These are phyloP conservation scores for Globisporangium recalcitrans DNA, from an alignment of 352 stramenopile genomes.

Conservation along the genomic window DNA sequence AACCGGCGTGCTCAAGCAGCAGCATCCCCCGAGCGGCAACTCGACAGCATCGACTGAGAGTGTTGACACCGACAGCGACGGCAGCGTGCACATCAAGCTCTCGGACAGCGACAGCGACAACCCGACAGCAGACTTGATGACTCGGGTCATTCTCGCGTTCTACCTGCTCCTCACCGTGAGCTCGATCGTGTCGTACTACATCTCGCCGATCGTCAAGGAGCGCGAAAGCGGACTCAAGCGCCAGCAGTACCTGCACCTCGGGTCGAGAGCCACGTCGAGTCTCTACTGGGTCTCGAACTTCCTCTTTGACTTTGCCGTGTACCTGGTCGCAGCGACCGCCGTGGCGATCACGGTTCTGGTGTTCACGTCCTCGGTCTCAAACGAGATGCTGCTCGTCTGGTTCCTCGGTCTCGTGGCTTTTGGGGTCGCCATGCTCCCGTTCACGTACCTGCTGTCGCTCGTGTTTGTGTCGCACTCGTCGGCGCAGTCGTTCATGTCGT, in stretches of 20 bases:
- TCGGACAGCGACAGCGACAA: not conserved
- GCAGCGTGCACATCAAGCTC: not conserved
- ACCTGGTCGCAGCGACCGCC: conserved; percentile 24
- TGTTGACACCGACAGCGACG: not conserved
- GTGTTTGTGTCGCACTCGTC: conserved; percentile 72
- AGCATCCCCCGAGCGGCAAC: not conserved
- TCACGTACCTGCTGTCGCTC: conserved; percentile 63
- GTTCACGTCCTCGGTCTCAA: conserved; percentile 30
- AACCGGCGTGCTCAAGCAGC: conserved; percentile 39
- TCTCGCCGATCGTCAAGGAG: conserved; percentile 60
- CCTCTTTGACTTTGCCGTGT: conserved; percentile 55
- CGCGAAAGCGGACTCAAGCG: conserved; percentile 67
- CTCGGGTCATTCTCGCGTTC: conserved; percentile 91
- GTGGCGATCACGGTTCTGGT: conserved; percentile 34
- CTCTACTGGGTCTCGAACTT: conserved; percentile 72
- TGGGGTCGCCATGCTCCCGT: conserved; percentile 52
- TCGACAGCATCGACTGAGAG: not conserved
- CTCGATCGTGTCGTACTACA: conserved; percentile 62
- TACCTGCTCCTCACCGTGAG: conserved; percentile 70
- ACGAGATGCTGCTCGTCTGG: conserved; percentile 35
- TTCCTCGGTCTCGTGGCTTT: conserved; percentile 32
- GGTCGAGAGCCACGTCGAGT: conserved; percentile 33
- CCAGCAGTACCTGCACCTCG: conserved; percentile 66
- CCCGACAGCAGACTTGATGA: conserved; percentile 15
- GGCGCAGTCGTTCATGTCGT: conserved; percentile 75